Conservation (phyloP, 768 basidiomycete species). For the Kwoniella shandongensis region DNA sequence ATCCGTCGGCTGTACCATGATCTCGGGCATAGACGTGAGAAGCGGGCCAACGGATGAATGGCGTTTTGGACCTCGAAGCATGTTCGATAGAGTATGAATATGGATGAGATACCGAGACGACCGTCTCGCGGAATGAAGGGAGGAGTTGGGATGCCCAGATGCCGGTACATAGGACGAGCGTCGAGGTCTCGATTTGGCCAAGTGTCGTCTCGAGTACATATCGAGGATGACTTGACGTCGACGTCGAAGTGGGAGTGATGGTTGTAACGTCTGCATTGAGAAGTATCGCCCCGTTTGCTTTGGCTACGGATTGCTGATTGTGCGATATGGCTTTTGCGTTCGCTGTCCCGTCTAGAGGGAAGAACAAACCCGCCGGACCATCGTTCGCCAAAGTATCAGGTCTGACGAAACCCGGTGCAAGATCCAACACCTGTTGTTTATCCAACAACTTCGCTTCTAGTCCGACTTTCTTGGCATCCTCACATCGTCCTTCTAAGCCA, state of each 20-base stretch:
- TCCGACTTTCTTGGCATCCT: slow-evolving; percentile 2
- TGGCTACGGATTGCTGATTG: slow-evolving; percentile 3
- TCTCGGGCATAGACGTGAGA: slow-evolving; percentile 23
- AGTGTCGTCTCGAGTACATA: background rate
- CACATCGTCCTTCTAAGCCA: slow-evolving; percentile 1
- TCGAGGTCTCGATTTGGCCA: slow-evolving; percentile 8
- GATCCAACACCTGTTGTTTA: slow-evolving; percentile 4
- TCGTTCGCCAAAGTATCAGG: background rate
- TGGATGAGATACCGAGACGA: slow-evolving; percentile 21
- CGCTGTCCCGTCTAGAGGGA: slow-evolving; percentile 20
- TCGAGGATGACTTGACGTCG: too few relatives aligned
- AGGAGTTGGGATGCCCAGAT: slow-evolving; percentile 24
- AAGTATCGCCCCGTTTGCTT: slow-evolving; percentile 6
- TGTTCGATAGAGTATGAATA: slow-evolving; percentile 19
- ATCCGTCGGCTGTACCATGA: slow-evolving; percentile 15
- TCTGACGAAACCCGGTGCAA: slow-evolving; percentile 15
- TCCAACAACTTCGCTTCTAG: slow-evolving; percentile 2
- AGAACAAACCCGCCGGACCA: slow-evolving; percentile 9
- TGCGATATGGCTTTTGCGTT: slow-evolving; percentile 10
- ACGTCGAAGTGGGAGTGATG: background rate
- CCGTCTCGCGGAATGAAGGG: slow-evolving; percentile 3
- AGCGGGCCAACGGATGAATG: slow-evolving; percentile 21
- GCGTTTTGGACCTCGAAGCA: slow-evolving; percentile 2
- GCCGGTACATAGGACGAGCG: slow-evolving; percentile 11
- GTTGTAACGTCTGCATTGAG: slow-evolving; percentile 4